Base-by-base conservation (phyloP, 2,329 filamentous ascomycete species). In the Coniochaeta hoffmannii region DNA sequence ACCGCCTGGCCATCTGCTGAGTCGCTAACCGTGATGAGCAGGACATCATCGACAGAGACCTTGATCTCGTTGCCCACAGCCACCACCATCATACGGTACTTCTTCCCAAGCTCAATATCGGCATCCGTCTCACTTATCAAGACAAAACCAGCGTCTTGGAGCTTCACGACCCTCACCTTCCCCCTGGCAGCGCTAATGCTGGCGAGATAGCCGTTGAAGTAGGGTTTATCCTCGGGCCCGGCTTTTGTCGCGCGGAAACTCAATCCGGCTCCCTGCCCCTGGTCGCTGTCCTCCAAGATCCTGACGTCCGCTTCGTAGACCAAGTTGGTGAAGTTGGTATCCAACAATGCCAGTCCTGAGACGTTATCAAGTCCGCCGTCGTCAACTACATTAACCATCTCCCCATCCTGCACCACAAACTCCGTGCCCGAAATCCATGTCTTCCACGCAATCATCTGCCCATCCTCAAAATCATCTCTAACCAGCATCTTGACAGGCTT, bases 401-500 rank as follows among this genome's bases (percentile, higher is more conserved):
- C 60, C 28, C 62, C 57, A 12, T 67, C 58, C 12, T 54, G 56
- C n/a, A 68, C 66, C 0, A 57, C 57, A 64, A 67, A 69, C 22
- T 14, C 28, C 4, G 35, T 36, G 53, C 53, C 12, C 60, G 61
- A 15, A 59, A 62, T 44, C 53, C 61, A 66, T 3, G 63, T 61
- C 19, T 62, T 67, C 73, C 73, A 75, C 4, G 61, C 68, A 53
- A 73, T 62, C 60, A 70, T 67, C 24, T 68, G 61, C 9, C 71
- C 71, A 53, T 75, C 70, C 5, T 67, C 62, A 41, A 75, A 75
- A 59, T 75, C 67, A 58, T 76, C 72, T 56, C 70, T 68, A 10
- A 75, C 73, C 12, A 73, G 64, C 73, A 79, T 78, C 38, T 62
- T 65, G 4, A 79, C 66, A 1, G 69, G 69, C 46, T 66, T 60